phyloP scores from a whole-genome alignment of 192 early-diverging fungal genomes.

The Backusella tuberculispora region DNA sequence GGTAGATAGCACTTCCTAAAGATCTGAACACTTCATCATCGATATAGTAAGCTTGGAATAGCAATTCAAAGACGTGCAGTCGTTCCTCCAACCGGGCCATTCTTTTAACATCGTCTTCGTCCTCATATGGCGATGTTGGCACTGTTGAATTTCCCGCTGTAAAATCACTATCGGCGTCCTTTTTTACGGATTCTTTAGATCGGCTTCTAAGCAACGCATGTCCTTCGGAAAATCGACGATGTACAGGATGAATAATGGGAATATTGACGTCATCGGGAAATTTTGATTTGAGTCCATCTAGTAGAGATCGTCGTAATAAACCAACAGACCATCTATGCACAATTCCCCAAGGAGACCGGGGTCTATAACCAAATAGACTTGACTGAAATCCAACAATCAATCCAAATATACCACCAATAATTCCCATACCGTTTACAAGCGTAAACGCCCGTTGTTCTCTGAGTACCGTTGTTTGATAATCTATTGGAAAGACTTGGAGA shows the following conservation, averaged over 20 bases:
- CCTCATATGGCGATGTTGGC: not conserved
- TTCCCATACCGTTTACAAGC: constrained; percentile 19
- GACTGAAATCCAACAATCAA: constrained; percentile 26
- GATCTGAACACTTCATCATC: constrained; percentile 29
- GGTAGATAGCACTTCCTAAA: constrained; percentile 8
- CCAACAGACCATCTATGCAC: constrained; percentile 29
- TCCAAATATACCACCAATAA: constrained; percentile 30
- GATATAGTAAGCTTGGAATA: constrained; percentile 31
- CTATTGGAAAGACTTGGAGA: constrained; percentile 21
- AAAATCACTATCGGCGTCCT: not conserved
- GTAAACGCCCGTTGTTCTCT: constrained; percentile 27
- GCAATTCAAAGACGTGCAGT: constrained; percentile 21
- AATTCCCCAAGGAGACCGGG: constrained; percentile 27
- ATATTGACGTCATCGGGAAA: constrained; percentile 3
- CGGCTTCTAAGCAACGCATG: not conserved
- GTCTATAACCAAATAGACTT: constrained; percentile 26
- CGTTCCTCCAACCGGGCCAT: constrained; percentile 21
- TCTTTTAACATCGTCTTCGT: not conserved
- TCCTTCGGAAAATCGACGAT: not conserved
- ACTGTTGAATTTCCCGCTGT: not conserved
- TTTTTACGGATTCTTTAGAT: not conserved
- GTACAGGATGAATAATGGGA: constrained; percentile 10
- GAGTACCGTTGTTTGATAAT: not conserved
- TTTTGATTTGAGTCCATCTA: constrained; percentile 1
- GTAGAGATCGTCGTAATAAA: constrained; percentile 10